These are phyloP conservation scores for Zygoascus hellenicus DNA, from an alignment of 1,139 yeast genomes.

Conservation along the genomic window DNA sequence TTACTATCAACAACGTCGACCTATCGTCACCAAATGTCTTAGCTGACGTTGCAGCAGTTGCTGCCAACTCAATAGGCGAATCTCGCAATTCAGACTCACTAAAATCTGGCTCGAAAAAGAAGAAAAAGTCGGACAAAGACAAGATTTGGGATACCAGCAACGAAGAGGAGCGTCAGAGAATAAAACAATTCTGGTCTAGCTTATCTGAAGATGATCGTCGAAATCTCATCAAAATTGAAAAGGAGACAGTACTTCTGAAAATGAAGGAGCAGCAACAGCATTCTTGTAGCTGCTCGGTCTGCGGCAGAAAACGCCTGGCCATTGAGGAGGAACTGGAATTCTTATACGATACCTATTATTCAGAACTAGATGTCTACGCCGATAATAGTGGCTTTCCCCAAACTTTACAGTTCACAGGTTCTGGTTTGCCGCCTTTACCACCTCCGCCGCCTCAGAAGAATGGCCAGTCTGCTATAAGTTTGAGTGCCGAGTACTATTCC, in stretches of 20 bases:
- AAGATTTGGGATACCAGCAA: constrained; percentile 56
- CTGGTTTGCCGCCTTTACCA: constrained; percentile 2
- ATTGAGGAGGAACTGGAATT: constrained; percentile 77
- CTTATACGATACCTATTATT: constrained; percentile 54
- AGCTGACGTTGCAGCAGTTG: constrained; percentile 26
- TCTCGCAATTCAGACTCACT: constrained; percentile 2
- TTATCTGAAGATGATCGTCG: constrained; percentile 56
- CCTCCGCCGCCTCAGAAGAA: constrained; percentile 2
- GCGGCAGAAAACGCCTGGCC: constrained; percentile 70
- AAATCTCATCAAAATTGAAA: constrained; percentile 60
- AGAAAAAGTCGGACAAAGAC: constrained; percentile 20
- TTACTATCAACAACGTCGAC: constrained; percentile 27
- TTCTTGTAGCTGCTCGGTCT: constrained; percentile 67
- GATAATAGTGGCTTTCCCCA: constrained; percentile 13
- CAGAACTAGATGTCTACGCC: constrained; percentile 34
- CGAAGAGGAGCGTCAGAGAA: constrained; percentile 53
- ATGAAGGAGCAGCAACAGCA: constrained; percentile 54
- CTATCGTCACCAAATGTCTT: constrained; percentile 53
- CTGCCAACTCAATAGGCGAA: constrained; percentile 32
- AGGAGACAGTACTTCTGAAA: constrained; percentile 60
- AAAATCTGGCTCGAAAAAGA: constrained; percentile 11
- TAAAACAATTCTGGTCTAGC: constrained; percentile 66
- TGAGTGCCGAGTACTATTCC: constrained; percentile 7
- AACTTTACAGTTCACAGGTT: background rate
- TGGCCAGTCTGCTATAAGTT: constrained; percentile 1